These are phyloP conservation scores for Spergularia marina DNA, from an alignment of 148 eudicot species.

Conservation along the genomic window DNA sequence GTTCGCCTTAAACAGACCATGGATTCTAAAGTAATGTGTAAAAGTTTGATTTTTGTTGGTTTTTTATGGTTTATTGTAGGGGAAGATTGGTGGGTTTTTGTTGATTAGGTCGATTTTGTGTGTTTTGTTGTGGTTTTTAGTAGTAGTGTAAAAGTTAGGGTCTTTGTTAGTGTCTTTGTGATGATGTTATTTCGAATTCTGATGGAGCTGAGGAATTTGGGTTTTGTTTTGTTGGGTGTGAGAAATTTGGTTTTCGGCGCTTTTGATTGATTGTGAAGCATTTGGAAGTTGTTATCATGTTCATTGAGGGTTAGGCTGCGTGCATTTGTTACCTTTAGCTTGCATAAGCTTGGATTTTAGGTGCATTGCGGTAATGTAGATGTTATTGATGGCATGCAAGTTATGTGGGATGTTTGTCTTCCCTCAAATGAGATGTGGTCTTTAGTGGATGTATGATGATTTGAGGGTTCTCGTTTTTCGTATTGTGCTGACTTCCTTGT, in stretches of 20 bases:
- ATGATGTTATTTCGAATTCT: not conserved
- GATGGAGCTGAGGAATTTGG: not conserved
- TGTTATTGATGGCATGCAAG: slow-evolving; percentile 5
- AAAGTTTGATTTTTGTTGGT: not conserved
- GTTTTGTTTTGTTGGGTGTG: not conserved
- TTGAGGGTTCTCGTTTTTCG: not conserved
- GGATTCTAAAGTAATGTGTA: slow-evolving; percentile 60
- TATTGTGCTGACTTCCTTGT: slow-evolving; percentile 1
- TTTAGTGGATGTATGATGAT: not conserved
- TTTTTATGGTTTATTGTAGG: not conserved
- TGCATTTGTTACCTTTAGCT: not conserved
- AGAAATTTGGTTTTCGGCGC: not conserved
- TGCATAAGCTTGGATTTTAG: slow-evolving; percentile 7
- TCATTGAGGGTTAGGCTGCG: slow-evolving; percentile 3
- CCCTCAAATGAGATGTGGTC: not conserved
- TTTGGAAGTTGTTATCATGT: not conserved
- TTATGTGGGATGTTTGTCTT: not conserved
- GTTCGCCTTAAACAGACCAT: slow-evolving; percentile 65
- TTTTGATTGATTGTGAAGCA: not conserved
- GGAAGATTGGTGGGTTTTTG: not conserved
- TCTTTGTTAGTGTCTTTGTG: not conserved
- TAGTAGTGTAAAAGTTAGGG: not conserved
- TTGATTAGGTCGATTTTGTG: not conserved
- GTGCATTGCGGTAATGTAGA: not conserved
- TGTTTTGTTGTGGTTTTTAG: not conserved